Base-by-base conservation (phyloP, 495 filamentous ascomycete species). In the Hypoxylon intermedium region DNA sequence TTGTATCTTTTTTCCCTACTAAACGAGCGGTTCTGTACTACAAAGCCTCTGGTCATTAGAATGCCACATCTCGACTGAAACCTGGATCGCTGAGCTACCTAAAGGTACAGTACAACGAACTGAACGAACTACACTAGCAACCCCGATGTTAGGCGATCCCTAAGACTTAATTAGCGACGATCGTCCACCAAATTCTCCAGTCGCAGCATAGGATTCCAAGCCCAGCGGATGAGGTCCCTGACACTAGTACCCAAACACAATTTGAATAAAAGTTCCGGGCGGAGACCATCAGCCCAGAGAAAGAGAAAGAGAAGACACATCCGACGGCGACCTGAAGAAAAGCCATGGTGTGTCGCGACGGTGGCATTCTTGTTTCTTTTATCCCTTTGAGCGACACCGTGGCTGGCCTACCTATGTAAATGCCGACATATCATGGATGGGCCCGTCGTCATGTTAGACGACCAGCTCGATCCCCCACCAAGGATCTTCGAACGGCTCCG, bases 401-500 rank as follows among this genome's bases (percentile, higher is more conserved):
- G 63, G 49, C 44, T 31, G 42, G 53, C 52, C 62, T 54, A 53
- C 67, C 55, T 51, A 59, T 65, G 63, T 56, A 38, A 19, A 65
- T 60, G 44, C 43, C 52, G 45, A 54, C 41, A 58, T 63, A 77
- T 51, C 60, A 83, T 83, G 82, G 79, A 82, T 58, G 75, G 72
- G 53, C 67, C 74, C 66, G 68, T 71, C 41, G 68, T 65, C 62
- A 64, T 81, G 62, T 77, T 75, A 65, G 85, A 89, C 59, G 86
- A 89, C 71, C 75, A 85, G 67, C 80, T 87, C 69, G 83, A 87
- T 64, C 85, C 87, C 57, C 88, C 88, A 30, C 74, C 85, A 54
- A 83, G 86, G 56, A 83, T 93, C 44, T 88, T 87, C 53, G 88
- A 92, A 75, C 80, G 89, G 41, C 76, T 93, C 61, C 80, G 82